A percentile compares a stretch with the other conserved stretches of the same genome.
Evolutionary conservation across 768 basidiomycete genomes (phyloP).

Genomic region (Hirschioporus abietinus): DNA sequence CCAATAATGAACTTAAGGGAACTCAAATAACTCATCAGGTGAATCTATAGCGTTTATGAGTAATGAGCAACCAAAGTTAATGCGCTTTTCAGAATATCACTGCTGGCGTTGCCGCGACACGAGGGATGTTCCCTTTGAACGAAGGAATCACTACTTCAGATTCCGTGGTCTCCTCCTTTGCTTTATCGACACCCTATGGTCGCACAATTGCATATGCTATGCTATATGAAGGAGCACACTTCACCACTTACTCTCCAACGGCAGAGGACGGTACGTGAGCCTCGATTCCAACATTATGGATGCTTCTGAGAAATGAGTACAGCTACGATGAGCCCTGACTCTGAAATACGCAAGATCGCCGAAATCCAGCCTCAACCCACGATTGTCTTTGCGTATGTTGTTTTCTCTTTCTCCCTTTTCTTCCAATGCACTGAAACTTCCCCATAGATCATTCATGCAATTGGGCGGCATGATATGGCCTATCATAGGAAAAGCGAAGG

Average conservation of each 20-base stretch:
- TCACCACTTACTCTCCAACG: constrained; percentile 52
- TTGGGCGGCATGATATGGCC: constrained; percentile 46
- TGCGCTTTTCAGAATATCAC: constrained; percentile 53
- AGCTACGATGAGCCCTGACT: constrained; percentile 7
- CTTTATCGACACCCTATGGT: constrained; percentile 72
- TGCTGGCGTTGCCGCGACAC: constrained; percentile 79
- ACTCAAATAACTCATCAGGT: constrained; percentile 68
- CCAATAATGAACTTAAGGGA: constrained; percentile 49
- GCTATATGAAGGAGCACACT: constrained; percentile 68
- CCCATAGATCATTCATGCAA: constrained; percentile 43
- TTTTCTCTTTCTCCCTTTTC: not conserved
- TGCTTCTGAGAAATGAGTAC: not conserved
- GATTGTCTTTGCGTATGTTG: not conserved
- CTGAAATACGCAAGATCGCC: constrained; percentile 4
- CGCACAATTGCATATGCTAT: constrained; percentile 76
- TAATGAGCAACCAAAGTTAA: not conserved
- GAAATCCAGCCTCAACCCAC: constrained; percentile 5
- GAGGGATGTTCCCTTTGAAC: constrained; percentile 69
- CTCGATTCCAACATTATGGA: not conserved
- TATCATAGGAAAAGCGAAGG: constrained; percentile 51
- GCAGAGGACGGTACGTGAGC: constrained; percentile 35
- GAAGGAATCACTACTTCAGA: constrained; percentile 66
- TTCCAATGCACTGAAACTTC: not conserved
- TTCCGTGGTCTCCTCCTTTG: constrained; percentile 70
- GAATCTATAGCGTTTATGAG: constrained; percentile 7